These are phyloP conservation scores for Prototheca wickerhamii DNA, from an alignment of 163 green algal species.

Conservation along the genomic window DNA sequence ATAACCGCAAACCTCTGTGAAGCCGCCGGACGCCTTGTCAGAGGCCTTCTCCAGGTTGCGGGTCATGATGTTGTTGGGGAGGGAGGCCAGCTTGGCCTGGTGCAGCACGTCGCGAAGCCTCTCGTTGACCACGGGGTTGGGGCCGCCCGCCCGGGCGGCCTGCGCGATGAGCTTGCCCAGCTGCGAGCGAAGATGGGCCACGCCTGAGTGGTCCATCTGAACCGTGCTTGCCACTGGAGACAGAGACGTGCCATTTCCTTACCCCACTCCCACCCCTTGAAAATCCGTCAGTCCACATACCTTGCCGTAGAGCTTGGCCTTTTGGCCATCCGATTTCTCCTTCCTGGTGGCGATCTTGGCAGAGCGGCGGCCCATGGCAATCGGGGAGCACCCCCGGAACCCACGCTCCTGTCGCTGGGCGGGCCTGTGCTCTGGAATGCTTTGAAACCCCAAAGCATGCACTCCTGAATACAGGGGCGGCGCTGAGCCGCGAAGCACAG, in stretches of 20 bases:
- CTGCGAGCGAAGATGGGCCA: too few species aligned
- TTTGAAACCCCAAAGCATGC: too few species aligned
- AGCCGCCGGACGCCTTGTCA: slow-evolving; percentile 59
- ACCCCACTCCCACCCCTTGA: too few species aligned
- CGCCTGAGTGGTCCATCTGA: too few species aligned
- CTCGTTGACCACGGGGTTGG: slow-evolving; percentile 43
- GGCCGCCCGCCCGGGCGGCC: slow-evolving; percentile 43
- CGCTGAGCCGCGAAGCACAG: too few species aligned
- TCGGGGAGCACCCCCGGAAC: background rate
- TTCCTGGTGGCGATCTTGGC: slow-evolving; percentile 76
- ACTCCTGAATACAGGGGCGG: too few species aligned
- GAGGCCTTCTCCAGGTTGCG: slow-evolving; percentile 66
- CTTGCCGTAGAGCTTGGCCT: slow-evolving; percentile 77
- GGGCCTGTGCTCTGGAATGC: too few species aligned
- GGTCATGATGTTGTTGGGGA: slow-evolving; percentile 69
- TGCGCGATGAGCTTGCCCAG: slow-evolving; percentile 51
- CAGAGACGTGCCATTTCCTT: too few species aligned
- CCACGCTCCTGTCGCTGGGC: too few species aligned
- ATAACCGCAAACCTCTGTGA: slow-evolving; percentile 32
- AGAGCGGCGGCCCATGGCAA: slow-evolving; percentile 47
- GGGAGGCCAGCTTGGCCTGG: slow-evolving; percentile 34
- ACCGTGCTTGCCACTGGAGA: too few species aligned
- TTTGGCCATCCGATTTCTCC: slow-evolving; percentile 47
- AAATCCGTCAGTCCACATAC: slow-evolving; percentile 4
- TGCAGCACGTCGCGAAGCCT: slow-evolving; percentile 42